Percentiles rank a stretch among this genome's conserved stretches.
These are phyloP conservation scores for Suhomyces sp. DNA, from an alignment of 805 yeast genomes.

Conservation along the genomic window DNA sequence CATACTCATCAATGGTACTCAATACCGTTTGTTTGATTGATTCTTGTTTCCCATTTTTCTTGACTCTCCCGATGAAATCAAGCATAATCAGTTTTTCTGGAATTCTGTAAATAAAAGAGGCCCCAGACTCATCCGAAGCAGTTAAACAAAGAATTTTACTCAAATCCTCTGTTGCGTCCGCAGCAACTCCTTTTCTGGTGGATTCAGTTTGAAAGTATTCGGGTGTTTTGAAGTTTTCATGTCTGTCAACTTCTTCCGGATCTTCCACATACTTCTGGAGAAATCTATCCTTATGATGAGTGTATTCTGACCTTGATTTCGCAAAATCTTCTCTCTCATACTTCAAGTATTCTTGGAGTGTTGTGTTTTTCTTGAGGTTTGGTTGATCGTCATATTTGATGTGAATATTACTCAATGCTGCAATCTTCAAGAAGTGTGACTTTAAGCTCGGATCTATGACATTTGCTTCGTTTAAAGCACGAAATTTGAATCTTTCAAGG, in stretches of 20 bases:
- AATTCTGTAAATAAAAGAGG: conserved; percentile 55
- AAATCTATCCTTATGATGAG: conserved; percentile 14
- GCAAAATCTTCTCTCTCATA: conserved; percentile 26
- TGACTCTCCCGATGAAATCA: conserved; percentile 59
- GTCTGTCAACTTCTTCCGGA: conserved; percentile 17
- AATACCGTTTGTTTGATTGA: conserved; percentile 21
- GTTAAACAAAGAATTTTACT: conserved; percentile 21
- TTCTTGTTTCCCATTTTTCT: conserved; percentile 25
- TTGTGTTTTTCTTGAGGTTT: conserved; percentile 17
- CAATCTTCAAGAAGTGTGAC: conserved; percentile 31
- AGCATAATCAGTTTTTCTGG: conserved; percentile 68
- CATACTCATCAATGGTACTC: conserved; percentile 25
- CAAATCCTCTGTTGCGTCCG: conserved; percentile 17
- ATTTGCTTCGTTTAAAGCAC: conserved; percentile 53
- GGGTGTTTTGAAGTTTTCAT: conserved; percentile 27
- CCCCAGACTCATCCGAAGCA: conserved; percentile 12
- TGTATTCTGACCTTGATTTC: conserved; percentile 8
- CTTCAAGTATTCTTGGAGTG: conserved; percentile 31
- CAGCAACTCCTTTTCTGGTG: conserved; percentile 20
- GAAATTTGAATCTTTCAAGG: conserved; percentile 17
- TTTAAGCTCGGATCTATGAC: conserved; percentile 52
- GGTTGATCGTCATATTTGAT: conserved; percentile 38
- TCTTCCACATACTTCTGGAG: not conserved
- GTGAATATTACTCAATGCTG: conserved; percentile 28
- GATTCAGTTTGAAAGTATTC: conserved; percentile 25